These are phyloP conservation scores for Hypoxylon lienhwacheense DNA, from an alignment of 495 filamentous ascomycete species.

Conservation along the genomic window DNA sequence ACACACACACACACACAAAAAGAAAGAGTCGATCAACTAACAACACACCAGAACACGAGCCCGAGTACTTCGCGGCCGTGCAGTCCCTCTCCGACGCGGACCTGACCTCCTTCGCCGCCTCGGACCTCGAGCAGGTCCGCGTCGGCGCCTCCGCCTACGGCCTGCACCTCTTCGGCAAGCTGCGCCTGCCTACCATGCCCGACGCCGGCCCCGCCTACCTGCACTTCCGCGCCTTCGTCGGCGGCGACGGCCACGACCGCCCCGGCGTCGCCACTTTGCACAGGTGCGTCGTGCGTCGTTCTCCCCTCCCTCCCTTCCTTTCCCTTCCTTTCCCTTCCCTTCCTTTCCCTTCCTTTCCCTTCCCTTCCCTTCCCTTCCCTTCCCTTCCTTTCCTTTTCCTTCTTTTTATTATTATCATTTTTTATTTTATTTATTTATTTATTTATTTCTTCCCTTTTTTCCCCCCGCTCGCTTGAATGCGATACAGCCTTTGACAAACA, in stretches of 20 bases:
- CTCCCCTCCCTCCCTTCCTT: too few relatives aligned
- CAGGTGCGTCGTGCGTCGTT: too few relatives aligned
- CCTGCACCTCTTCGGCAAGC: constrained; percentile 59
- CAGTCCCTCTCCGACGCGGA: constrained; percentile 49
- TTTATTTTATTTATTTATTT: too few relatives aligned
- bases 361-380: too few relatives aligned
- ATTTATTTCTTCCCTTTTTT: too few relatives aligned
- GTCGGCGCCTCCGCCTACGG: constrained; percentile 58
- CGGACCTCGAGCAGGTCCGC: constrained; percentile 54
- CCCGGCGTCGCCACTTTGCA: constrained; percentile 53
- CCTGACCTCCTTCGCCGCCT: constrained; percentile 50
- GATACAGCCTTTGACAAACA: too few relatives aligned
- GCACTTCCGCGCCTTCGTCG: constrained; percentile 56
- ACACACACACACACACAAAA: neutral
- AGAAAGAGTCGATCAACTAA: neutral
- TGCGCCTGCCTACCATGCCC: constrained; percentile 51
- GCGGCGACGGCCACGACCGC: constrained; percentile 47
- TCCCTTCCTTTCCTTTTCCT: too few relatives aligned
- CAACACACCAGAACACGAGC: constrained; percentile 46
- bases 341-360: too few relatives aligned
- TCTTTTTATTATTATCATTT: too few relatives aligned
- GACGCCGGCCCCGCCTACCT: constrained; percentile 48
- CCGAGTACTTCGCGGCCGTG: constrained; percentile 55
- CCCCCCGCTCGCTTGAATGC: too few relatives aligned
- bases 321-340: too few relatives aligned